A percentile compares a stretch with the other conserved stretches of the same genome.
Conservation (phyloP, 768 basidiomycete genomes). For the Xanthoconium stramineum region DNA sequence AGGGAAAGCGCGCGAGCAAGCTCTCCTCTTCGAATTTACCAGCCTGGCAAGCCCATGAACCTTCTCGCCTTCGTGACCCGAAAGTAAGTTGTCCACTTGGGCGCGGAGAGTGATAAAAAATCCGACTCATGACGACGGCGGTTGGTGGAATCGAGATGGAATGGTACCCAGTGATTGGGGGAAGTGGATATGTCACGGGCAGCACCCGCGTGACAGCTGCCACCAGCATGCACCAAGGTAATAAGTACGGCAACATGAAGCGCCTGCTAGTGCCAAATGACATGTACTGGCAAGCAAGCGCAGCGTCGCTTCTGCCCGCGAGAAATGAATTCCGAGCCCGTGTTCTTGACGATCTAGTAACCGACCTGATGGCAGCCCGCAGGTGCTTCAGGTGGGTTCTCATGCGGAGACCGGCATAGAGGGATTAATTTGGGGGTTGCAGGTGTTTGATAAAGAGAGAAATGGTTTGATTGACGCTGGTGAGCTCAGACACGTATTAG, state of each 20-base stretch:
- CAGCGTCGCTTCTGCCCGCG: constrained; percentile 60
- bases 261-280: no score
- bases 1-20: constrained; percentile 30
- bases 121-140: no score
- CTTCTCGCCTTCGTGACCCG: neutral
- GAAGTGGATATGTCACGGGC: no score
- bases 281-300: no score
- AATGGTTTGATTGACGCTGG: constrained; percentile 69
- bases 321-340: constrained; percentile 91
- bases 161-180: no score
- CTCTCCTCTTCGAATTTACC: constrained; percentile 25
- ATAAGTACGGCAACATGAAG: no score
- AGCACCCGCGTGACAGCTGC: no score
- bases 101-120: no score
- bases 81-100: no score
- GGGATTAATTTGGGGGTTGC: constrained; percentile 99
- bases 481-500: constrained; percentile 77
- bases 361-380: constrained; percentile 93
- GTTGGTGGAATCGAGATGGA: no score
- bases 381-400: constrained; percentile 77
- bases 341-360: constrained; percentile 87
- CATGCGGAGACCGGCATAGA: constrained; percentile 46
- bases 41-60: constrained; percentile 24
- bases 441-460: constrained; percentile 89
- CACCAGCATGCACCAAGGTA: no score